Base-by-base conservation (phyloP, 108 stramenopile species). In the Discostella stelligeroides region DNA sequence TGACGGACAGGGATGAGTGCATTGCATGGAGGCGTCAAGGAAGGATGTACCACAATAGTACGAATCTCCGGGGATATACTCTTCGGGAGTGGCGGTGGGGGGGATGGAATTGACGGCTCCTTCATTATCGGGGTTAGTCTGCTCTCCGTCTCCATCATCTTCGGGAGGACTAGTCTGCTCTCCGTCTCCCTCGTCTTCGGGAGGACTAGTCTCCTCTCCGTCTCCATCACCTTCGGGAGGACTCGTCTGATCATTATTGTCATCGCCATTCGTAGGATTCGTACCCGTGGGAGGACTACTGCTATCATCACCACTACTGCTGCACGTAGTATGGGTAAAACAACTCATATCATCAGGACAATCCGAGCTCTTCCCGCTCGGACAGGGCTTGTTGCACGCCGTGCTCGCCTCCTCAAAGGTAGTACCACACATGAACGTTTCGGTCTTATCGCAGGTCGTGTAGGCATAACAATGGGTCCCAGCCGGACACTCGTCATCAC, bases 261-360 rank as follows among this genome's bases (percentile, higher is more conserved):
- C 49, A 27, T 55, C 54, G 2, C 28, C 25, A n/a, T 48, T n/a
- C 27, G n/a, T 34, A 54, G 39, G 20, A 48, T 29, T 34, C 15
- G 54, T 27, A 17, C 40, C 24, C 9, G 18, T 0, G 11, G 74
- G 24, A 53, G 83, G n/a, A n/a, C n/a, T n/a, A n/a, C n/a, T n/a
- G n/a, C n/a, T n/a, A n/a, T n/a, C n/a, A n/a, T n/a, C n/a, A n/a
- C n/a, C n/a, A n/a, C n/a, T n/a, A n/a, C n/a, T n/a, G n/a, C n/a
- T 81, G 66, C 94, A 92, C 6, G 94, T 84, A 13, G 91, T 92
- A 62, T 95, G 89, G 38, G 94, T 89, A 72, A 80, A 92, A 64
- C 94, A 95, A 37, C 65, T 80, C 71, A 86, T 75, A 24, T 76
- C 87, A 9, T 68, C 62, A 0, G 90, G 90, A 81, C 93, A 94